Evolutionary conservation across 2,329 filamentous ascomycete species (phyloP), one percentile per base, ranked within the genome.

Genomic region (Thyridium curvatum): DNA sequence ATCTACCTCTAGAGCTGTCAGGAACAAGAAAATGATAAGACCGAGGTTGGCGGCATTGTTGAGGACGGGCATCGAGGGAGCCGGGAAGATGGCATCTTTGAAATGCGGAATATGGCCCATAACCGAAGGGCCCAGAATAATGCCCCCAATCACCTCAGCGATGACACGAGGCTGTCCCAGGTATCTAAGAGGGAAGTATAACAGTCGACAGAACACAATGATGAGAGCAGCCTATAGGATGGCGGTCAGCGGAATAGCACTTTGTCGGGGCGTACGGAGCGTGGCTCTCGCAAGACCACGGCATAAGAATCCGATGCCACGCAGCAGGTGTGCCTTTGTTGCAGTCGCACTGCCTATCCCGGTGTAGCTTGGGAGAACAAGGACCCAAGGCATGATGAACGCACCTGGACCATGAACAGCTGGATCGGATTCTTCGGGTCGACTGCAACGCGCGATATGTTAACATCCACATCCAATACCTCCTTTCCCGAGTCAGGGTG

Each of bases 51-150:
- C 88, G 33, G 87, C 85, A 39, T 90, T 74, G 50, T 68, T 82
- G 36, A 95, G 68, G 38, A 82, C 79, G 3, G 86, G 81, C 59
- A 94, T 85, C 3, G 86, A 89, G 1, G 66, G 75, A 0, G 67
- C 54, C 0, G 89, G 88, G 53, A 95, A 95, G 47, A 95, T 91
- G 46, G 82, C 70, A 3, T 69, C 62, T 37, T 77, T 71, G 64
- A 94, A 95, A 30, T 82, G 79, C 1, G 87, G 87, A 16, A 94
- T 88, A 38, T 84, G 80, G 53, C 88, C 88, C 79, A 94, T 84
- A 16, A 94, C 84, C 0, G 89, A 93, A 2, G 89, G 89, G 4
- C 89, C 89, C 2, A 95, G 73, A 30, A 95, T 61, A 51, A 90
- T 84, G 42, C 85, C 85, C 30, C 81, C 84, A 40, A 89, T 79